Evolutionary conservation across 495 filamentous ascomycete species (phyloP).

Genomic region (Aspergillus biplanus): DNA sequence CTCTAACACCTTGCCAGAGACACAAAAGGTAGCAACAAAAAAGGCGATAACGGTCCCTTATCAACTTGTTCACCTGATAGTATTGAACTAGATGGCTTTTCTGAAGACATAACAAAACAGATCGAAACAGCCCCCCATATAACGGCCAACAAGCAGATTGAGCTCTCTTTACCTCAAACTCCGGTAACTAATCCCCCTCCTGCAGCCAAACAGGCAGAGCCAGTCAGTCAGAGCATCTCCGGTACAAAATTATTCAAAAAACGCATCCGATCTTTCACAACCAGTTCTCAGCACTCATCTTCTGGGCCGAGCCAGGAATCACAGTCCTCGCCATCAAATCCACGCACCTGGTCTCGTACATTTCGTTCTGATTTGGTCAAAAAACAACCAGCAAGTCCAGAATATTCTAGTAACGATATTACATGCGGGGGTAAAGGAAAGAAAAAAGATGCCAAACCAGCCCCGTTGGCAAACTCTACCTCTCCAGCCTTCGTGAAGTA

Average conservation of each 20-base stretch:
- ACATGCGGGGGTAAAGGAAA: slow-evolving; percentile 5
- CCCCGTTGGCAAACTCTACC: background rate
- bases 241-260: slow-evolving; percentile 12
- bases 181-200: background rate
- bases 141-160: slow-evolving; percentile 5
- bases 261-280: slow-evolving; percentile 18
- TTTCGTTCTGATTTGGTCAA: slow-evolving; percentile 13
- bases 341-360: background rate
- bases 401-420: background rate
- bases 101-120: slow-evolving; percentile 12
- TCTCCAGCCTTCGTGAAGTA: slow-evolving; percentile 19
- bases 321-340: background rate
- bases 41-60: background rate
- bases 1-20: no score
- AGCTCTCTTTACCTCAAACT: slow-evolving; percentile 4
- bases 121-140: slow-evolving; percentile 17
- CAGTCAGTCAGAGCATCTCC: slow-evolving; percentile 1
- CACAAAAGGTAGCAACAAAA: background rate
- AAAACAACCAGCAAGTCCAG: background rate
- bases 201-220: background rate
- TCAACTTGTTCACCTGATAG: background rate
- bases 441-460: background rate
- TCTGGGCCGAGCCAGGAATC: background rate
- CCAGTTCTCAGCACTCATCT: slow-evolving; percentile 10
- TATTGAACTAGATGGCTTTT: background rate